Conservation (phyloP, 306 rosid genomes). For the Parietaria judaica region DNA sequence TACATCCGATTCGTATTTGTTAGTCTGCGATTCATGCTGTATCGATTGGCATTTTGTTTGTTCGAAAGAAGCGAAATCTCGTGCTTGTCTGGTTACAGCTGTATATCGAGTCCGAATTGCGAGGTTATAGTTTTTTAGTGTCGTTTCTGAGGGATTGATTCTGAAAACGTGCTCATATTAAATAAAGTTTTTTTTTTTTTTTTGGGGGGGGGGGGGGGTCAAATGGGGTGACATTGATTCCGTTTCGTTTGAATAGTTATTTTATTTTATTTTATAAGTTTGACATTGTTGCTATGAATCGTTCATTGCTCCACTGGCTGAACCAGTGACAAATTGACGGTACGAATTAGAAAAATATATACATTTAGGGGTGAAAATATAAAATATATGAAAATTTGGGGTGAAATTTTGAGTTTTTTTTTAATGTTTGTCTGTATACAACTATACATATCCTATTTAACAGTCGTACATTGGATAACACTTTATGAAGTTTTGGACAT, state of each 20-base stretch:
- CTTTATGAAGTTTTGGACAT: too few relatives aligned
- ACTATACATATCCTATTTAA: too few relatives aligned
- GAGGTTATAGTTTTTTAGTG: not conserved
- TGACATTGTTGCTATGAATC: slow-evolving; percentile 1
- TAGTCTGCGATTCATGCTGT: not conserved
- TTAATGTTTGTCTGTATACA: too few relatives aligned
- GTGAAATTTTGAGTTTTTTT: too few relatives aligned
- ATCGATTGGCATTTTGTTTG: not conserved
- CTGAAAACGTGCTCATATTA: too few relatives aligned
- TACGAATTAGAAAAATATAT: too few relatives aligned
- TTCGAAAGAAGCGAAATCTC: not conserved
- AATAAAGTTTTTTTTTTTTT: slow-evolving; percentile 1
- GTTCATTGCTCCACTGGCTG: not conserved
- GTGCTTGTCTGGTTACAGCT: not conserved
- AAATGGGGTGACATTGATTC: too few relatives aligned
- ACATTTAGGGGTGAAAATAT: too few relatives aligned
- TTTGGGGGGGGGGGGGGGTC: not conserved
- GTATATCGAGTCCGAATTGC: not conserved
- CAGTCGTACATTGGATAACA: too few relatives aligned
- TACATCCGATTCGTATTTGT: not conserved
- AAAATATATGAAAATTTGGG: too few relatives aligned
- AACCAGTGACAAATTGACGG: too few relatives aligned
- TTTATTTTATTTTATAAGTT: not conserved
- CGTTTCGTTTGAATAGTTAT: too few relatives aligned
- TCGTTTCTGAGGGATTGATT: slow-evolving; percentile 1